Percentiles rank a stretch among this genome's conserved stretches.
Conservation (phyloP, 192 early-diverging fungal genomes). For the Coemansia sp. region DNA sequence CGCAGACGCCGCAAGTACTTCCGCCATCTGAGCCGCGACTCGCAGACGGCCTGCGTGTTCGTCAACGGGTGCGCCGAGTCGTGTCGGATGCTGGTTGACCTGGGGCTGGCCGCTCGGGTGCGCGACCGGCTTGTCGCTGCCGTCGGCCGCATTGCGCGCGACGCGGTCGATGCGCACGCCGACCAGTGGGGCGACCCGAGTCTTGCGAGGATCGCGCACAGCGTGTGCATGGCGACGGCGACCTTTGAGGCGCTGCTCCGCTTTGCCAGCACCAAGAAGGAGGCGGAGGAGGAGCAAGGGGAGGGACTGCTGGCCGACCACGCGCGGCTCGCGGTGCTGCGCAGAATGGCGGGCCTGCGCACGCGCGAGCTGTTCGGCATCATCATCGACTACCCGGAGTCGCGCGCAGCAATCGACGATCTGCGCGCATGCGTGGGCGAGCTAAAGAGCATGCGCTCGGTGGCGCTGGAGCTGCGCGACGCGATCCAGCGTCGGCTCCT, state of each 20-base stretch:
- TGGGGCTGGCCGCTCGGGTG: constrained; percentile 10
- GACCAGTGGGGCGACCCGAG: constrained; percentile 20
- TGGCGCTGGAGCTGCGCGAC: constrained; percentile 27
- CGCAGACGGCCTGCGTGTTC: background rate
- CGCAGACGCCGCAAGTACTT: constrained; percentile 5
- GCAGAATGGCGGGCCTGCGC: constrained; percentile 36
- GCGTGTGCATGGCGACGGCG: background rate
- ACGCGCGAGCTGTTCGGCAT: constrained; percentile 69
- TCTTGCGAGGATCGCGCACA: constrained; percentile 6
- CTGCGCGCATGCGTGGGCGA: constrained; percentile 51
- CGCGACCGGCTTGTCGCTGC: background rate
- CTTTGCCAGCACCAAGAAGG: background rate
- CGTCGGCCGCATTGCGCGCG: constrained; percentile 13
- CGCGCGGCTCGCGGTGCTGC: constrained; percentile 11
- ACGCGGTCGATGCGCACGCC: constrained; percentile 7
- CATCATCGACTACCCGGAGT: constrained; percentile 71
- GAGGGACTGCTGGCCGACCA: constrained; percentile 1
- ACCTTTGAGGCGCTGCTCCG: constrained; percentile 16
- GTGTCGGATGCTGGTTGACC: constrained; percentile 13
- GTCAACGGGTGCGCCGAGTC: constrained; percentile 8
- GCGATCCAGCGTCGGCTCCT: constrained; percentile 59
- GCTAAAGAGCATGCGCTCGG: constrained; percentile 20
- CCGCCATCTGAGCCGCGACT: background rate
- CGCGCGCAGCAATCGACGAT: constrained; percentile 62
- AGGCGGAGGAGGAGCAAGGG: no score